phyloP scores from a whole-genome alignment of 2,329 filamentous ascomycete genomes.

The Biscogniauxia marginata region DNA sequence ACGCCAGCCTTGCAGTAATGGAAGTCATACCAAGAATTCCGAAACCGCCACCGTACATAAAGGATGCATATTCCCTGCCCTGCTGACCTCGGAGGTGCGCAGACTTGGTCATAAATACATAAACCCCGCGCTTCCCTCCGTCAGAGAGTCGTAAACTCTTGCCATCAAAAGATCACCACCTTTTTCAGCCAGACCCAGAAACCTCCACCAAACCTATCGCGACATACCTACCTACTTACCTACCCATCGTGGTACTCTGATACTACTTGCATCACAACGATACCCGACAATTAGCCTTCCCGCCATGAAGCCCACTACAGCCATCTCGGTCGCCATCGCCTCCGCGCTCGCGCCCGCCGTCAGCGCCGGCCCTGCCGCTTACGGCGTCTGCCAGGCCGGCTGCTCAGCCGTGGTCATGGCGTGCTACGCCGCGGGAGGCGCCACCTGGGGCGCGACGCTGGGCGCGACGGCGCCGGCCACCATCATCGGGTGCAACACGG shows the following conservation, averaged over 20 bases:
- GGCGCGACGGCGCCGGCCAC: slow-evolving; percentile 37
- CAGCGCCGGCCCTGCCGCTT: slow-evolving; percentile 26
- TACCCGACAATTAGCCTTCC: neutral
- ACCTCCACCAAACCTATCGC: no score
- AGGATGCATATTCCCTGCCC: neutral
- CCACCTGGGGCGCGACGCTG: slow-evolving; percentile 10
- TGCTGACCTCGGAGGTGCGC: no score
- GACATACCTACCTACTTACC: neutral
- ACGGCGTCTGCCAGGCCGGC: slow-evolving; percentile 42
- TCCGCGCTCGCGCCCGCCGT: neutral
- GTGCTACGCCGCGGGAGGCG: slow-evolving; percentile 9
- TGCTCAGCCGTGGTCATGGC: slow-evolving; percentile 2
- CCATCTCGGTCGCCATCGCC: neutral
- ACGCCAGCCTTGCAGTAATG: neutral
- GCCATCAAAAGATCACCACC: neutral
- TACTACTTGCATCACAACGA: neutral
- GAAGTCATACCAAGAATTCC: neutral
- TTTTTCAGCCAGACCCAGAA: neutral
- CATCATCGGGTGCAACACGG: slow-evolving; percentile 43
- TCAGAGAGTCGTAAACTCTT: no score
- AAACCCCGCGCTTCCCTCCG: neutral
- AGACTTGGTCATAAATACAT: no score
- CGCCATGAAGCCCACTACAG: neutral
- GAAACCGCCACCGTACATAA: neutral
- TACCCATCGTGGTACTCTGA: no score